Conservation (phyloP, 805 yeast species). For the Teunomyces tritomae region DNA sequence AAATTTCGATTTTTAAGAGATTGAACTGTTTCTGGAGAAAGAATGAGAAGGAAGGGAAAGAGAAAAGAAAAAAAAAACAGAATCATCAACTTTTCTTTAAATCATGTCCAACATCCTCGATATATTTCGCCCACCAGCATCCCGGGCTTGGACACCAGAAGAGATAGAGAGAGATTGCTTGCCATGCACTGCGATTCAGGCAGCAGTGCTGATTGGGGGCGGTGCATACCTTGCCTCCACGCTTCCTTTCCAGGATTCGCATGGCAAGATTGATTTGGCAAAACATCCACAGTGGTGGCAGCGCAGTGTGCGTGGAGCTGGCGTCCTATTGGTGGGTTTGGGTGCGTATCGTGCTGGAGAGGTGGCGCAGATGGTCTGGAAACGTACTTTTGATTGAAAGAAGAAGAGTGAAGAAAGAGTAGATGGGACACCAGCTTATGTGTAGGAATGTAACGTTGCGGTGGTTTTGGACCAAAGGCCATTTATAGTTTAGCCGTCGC, state of each 20-base stretch:
- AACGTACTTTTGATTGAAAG: background rate
- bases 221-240: slow-evolving; percentile 65
- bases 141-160: slow-evolving; percentile 39
- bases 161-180: slow-evolving; percentile 55
- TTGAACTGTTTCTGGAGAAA: background rate
- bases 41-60: background rate
- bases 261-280: slow-evolving; percentile 29
- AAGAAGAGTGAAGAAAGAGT: too few species aligned
- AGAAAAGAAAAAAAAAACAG: background rate
- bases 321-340: slow-evolving; percentile 51
- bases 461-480: background rate
- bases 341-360: slow-evolving; percentile 67
- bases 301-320: slow-evolving; percentile 48
- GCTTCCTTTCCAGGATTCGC: slow-evolving; percentile 48
- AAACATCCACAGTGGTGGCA: slow-evolving; percentile 64
- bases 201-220: slow-evolving; percentile 54
- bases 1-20: background rate
- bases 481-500: background rate
- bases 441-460: background rate
- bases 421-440: too few species aligned
- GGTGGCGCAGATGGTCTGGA: slow-evolving; percentile 27
- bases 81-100: too few species aligned
- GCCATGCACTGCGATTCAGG: slow-evolving; percentile 67
- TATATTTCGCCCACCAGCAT: slow-evolving; percentile 51
- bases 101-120: slow-evolving; percentile 48